A percentile compares a stretch with the other conserved stretches of the same genome.
These are phyloP conservation scores for Neurospora sp. DNA, from an alignment of 495 filamentous ascomycete genomes.

Conservation along the genomic window DNA sequence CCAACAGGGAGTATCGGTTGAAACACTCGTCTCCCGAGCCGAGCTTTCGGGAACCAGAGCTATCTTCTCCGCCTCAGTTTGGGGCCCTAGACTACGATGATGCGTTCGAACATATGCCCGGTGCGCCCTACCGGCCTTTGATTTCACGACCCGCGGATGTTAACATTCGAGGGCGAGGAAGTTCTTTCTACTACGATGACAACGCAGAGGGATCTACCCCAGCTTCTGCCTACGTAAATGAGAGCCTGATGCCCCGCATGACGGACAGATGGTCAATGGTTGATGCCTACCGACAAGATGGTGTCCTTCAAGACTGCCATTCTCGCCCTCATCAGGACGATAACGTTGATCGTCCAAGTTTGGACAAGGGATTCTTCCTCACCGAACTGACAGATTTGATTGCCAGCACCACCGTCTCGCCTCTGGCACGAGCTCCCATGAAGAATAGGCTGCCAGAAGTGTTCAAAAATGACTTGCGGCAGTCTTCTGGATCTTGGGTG, in stretches of 20 bases:
- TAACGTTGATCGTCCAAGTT: neutral
- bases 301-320: no score
- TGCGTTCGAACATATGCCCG: neutral
- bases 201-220: neutral
- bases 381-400: neutral
- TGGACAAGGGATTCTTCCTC: neutral
- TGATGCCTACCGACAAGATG: no score
- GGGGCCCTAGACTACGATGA: neutral
- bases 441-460: neutral
- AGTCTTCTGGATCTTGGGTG: neutral
- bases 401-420: neutral
- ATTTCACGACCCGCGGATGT: neutral
- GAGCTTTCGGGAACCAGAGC: neutral
- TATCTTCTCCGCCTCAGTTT: neutral
- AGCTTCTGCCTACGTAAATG: neutral
- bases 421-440: neutral
- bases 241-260: neutral
- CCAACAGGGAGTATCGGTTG: neutral
- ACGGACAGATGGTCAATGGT: no score
- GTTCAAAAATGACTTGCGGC: neutral
- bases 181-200: neutral
- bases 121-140: neutral
- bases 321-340: neutral
- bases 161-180: neutral
- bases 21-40: neutral